These are phyloP conservation scores for Daedaleopsis nitida DNA, from an alignment of 768 basidiomycete genomes.

Conservation along the genomic window DNA sequence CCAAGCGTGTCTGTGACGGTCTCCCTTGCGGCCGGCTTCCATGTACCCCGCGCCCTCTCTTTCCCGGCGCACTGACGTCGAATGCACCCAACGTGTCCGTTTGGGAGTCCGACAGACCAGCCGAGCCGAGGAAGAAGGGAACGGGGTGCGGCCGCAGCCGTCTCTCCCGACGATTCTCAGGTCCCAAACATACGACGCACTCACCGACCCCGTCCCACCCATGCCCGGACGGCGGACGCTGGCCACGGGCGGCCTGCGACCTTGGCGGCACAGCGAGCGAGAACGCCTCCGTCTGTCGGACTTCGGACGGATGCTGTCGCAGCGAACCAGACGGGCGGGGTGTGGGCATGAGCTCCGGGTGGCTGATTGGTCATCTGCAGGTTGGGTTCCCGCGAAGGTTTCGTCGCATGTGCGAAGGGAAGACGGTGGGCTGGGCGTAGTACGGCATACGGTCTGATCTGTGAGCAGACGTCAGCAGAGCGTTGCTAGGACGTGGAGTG, in stretches of 20 bases:
- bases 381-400: slow-evolving; percentile 19
- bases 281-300: background rate
- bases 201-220: background rate
- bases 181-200: background rate
- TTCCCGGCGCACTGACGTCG: background rate
- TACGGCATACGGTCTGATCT: too few relatives aligned
- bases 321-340: background rate
- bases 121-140: too few relatives aligned
- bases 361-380: background rate
- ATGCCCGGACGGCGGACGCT: background rate
- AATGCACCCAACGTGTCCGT: background rate
- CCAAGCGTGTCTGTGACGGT: background rate
- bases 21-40: background rate
- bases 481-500: background rate
- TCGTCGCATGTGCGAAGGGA: slow-evolving; percentile 1
- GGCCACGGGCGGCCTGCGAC: background rate
- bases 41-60: background rate
- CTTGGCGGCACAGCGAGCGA: background rate
- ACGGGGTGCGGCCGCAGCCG: background rate
- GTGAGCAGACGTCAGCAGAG: background rate
- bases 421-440: slow-evolving; percentile 2
- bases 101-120: background rate
- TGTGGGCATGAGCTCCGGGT: background rate
- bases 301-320: background rate
- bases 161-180: slow-evolving; percentile 1